A percentile compares a stretch with the other conserved stretches of the same genome.
Conservation (phyloP, 2,329 filamentous ascomycete genomes). For the Scytalidium sp. region DNA sequence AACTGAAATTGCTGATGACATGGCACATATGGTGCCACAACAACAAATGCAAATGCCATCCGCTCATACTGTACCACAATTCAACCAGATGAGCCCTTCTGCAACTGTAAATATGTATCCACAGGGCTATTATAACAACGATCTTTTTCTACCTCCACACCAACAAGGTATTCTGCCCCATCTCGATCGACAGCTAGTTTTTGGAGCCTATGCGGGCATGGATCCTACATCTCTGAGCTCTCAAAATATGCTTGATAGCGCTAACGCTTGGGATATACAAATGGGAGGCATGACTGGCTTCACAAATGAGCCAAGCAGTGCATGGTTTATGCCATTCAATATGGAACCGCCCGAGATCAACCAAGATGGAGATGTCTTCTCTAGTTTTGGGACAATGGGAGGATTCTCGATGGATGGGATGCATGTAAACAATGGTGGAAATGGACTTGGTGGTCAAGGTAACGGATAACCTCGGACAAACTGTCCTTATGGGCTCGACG, state of each 20-base stretch:
- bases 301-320: constrained; percentile 51
- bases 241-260: constrained; percentile 20
- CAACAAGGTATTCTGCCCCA: constrained; percentile 57
- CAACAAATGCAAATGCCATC: constrained; percentile 17
- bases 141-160: constrained; percentile 51
- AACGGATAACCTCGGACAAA: constrained; percentile 3
- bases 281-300: constrained; percentile 21
- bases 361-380: constrained; percentile 35
- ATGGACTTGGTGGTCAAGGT: constrained; percentile 32
- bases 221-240: constrained; percentile 32
- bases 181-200: constrained; percentile 73
- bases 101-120: constrained; percentile 24
- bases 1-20: constrained; percentile 16
- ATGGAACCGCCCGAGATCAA: constrained; percentile 63
- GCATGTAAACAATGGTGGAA: constrained; percentile 23
- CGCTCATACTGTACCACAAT: constrained; percentile 15
- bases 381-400: constrained; percentile 18
- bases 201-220: constrained; percentile 64
- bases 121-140: constrained; percentile 28
- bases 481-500: neutral
- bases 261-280: constrained; percentile 24
- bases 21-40: constrained; percentile 12
- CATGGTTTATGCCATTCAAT: constrained; percentile 94
- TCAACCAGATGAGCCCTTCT: constrained; percentile 25
- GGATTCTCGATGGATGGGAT: constrained; percentile 19